Evolutionary conservation across 2,329 filamentous ascomycete genomes (phyloP).

Genomic region (Ceratocystis ficicola): DNA sequence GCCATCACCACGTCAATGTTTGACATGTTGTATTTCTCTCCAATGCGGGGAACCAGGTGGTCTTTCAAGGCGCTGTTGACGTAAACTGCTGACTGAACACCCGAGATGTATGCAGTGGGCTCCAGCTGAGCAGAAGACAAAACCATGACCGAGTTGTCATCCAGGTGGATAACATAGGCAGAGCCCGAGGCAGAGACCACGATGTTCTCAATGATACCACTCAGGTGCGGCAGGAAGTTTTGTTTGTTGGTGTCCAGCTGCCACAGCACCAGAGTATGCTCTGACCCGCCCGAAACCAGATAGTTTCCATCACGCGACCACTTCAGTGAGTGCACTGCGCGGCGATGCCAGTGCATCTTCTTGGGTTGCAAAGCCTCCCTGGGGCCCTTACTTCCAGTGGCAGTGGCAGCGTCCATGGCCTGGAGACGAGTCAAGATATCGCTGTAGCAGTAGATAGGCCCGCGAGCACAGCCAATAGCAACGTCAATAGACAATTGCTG

Average conservation of each 20-base stretch:
- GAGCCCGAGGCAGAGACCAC: constrained; percentile 68
- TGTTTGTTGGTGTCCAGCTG: constrained; percentile 77
- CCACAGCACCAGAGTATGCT: constrained; percentile 84
- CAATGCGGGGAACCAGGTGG: constrained; percentile 40
- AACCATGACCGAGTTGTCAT: constrained; percentile 85
- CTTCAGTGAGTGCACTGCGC: constrained; percentile 69
- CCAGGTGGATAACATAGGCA: constrained; percentile 71
- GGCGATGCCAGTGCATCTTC: constrained; percentile 83
- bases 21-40: constrained; percentile 29
- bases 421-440: constrained; percentile 54
- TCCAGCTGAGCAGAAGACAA: constrained; percentile 81
- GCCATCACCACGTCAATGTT: constrained; percentile 34
- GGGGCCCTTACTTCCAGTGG: constrained; percentile 27
- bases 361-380: constrained; percentile 45
- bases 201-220: constrained; percentile 71
- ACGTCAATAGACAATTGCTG: constrained; percentile 47
- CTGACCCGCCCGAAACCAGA: constrained; percentile 79
- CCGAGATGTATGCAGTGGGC: constrained; percentile 71
- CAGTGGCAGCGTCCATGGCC: constrained; percentile 29
- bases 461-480: constrained; percentile 62
- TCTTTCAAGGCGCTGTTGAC: constrained; percentile 41
- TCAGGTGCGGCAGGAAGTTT: constrained; percentile 81
- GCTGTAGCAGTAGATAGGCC: constrained; percentile 69
- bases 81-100: constrained; percentile 57
- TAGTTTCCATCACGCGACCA: constrained; percentile 97